Base-by-base conservation (phyloP, 345 rosid species). In the Trapa incisa region DNA sequence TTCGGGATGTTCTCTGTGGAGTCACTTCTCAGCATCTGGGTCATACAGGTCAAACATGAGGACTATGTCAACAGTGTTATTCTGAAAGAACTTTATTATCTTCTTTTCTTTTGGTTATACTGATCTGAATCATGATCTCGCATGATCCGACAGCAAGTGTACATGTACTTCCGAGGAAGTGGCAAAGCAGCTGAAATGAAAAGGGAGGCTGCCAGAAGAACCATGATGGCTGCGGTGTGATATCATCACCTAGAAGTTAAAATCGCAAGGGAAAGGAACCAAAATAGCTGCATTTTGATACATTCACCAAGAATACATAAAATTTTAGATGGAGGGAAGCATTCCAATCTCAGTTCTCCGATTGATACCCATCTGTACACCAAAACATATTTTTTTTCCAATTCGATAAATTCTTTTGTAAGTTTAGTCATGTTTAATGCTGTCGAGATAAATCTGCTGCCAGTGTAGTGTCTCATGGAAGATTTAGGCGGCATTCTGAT, bases 1-100 rank as follows among this genome's bases (percentile, higher is more conserved):
- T 91, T 89, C 71, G 97, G 79, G 32, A 74, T 76, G 65, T 91
- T 94, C 77, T 75, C 84, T 32, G 14, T 86, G 48, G 97, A 94
- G 79, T 86, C 97, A 35, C 69, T 94, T 37, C 81, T 91, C 78
- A 94, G 99, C 77, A 76, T 94, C 67, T 94, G 99, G 99, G 97
- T 94, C 82, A 83, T 94, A 73, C 97, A 91, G 99, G 99, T 94
- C 70, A 66, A 57, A 45, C 29, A 54, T 22, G 43, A n/a, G 3
- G 1, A 6, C 22, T 29, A 3, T 6, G 7, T 2, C 17, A 54
- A 3, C 32, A 54, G n/a, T 54, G 9, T n/a, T 11, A 7, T 7
- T 45, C 48, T 45, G 48, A 45, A 12, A 36, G 12, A n/a, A n/a
- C 17, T 47, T 1, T 16, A 5, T 67, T 41, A 35, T 53, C 64